These are phyloP conservation scores for Penicillium hesseltinei DNA, from an alignment of 2,329 filamentous ascomycete genomes.

Conservation along the genomic window DNA sequence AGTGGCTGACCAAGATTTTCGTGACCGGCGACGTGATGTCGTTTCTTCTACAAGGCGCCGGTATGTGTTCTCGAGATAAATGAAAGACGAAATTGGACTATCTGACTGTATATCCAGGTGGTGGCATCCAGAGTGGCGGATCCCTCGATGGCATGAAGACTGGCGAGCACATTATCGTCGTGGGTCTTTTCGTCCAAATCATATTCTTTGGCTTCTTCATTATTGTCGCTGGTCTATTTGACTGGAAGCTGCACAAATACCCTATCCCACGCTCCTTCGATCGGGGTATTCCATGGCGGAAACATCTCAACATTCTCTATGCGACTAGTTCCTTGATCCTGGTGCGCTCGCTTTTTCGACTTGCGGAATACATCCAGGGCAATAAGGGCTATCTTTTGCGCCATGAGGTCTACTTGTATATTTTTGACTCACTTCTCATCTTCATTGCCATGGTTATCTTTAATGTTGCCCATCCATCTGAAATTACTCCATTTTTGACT, in stretches of 20 bases:
- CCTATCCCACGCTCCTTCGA: not conserved
- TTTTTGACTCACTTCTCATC: not conserved
- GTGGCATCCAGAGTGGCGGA: not conserved
- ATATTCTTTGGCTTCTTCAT: not conserved
- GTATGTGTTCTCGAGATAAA: not conserved
- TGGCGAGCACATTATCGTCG: not conserved
- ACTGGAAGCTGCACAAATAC: not conserved
- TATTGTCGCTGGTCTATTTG: not conserved
- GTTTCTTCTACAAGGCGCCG: not conserved
- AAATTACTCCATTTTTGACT: not conserved
- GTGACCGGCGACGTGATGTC: slow-evolving; percentile 3
- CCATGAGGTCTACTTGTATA: not conserved
- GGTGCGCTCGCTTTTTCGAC: not conserved
- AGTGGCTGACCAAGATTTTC: slow-evolving; percentile 5
- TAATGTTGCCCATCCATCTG: not conserved
- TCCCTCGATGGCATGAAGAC: not conserved
- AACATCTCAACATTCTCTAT: not conserved
- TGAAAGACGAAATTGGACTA: not conserved
- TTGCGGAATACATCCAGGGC: not conserved
- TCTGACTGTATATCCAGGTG: not conserved
- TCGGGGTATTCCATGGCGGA: not conserved
- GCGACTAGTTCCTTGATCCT: not conserved
- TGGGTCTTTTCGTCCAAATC: not conserved
- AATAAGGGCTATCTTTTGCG: not conserved
- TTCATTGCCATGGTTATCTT: not conserved